Evolutionary conservation across 2,329 filamentous ascomycete species (phyloP).

Genomic region (Colletotrichum sp.): DNA sequence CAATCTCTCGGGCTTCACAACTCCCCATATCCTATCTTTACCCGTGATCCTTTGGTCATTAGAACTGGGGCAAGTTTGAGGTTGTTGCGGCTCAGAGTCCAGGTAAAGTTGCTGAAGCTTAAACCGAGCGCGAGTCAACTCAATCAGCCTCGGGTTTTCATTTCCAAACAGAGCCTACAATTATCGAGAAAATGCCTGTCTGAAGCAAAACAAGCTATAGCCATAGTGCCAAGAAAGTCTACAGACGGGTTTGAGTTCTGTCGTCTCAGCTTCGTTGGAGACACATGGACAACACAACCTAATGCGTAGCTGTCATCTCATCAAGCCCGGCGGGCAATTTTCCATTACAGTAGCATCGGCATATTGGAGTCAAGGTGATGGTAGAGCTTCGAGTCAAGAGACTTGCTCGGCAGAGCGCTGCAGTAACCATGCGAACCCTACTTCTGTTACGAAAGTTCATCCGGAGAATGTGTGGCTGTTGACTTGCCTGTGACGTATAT

Average conservation of each 20-base stretch:
- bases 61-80: background rate
- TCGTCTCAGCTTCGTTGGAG: background rate
- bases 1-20: background rate
- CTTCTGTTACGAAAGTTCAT: background rate
- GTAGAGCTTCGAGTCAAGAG: background rate
- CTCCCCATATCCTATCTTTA: background rate
- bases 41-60: accelerated
- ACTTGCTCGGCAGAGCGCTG: background rate
- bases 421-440: background rate
- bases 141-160: background rate
- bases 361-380: background rate
- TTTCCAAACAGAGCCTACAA: background rate
- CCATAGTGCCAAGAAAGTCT: background rate
- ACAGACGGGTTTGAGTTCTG: background rate
- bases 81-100: background rate
- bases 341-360: background rate
- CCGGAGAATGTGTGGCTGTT: background rate
- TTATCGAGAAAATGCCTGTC: background rate
- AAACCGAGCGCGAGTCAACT: background rate
- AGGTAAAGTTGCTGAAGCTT: background rate
- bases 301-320: background rate
- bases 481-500: background rate
- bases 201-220: background rate
- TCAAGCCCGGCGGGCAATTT: background rate
- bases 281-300: background rate